Evolutionary conservation across 2,329 filamentous ascomycete genomes (phyloP).

Genomic region (Ophiocordyceps polyrhachis-furcata): DNA sequence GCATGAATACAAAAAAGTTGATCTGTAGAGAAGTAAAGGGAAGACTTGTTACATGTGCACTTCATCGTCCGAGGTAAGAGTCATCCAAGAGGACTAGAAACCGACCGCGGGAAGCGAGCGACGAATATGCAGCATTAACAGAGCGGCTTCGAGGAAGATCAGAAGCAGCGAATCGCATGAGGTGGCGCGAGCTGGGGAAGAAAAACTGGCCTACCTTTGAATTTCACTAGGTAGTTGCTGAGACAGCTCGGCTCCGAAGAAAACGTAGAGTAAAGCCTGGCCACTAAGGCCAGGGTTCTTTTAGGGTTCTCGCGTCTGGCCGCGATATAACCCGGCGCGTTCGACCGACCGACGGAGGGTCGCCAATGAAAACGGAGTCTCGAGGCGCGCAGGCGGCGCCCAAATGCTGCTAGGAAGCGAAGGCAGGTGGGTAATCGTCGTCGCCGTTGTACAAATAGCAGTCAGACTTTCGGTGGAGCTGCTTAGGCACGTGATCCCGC

Average conservation of each 20-base stretch:
- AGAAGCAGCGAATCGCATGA: background rate
- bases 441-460: background rate
- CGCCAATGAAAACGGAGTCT: background rate
- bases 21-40: background rate
- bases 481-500: background rate
- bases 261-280: background rate
- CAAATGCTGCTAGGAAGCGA: background rate
- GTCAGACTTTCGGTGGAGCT: background rate
- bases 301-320: background rate
- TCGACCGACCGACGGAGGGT: background rate
- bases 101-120: background rate
- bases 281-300: background rate
- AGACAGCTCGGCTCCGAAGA: background rate
- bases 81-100: background rate
- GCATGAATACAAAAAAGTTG: background rate
- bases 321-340: background rate
- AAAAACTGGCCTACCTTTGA: background rate
- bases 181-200: background rate
- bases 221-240: background rate
- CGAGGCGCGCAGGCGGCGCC: background rate
- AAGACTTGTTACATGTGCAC: background rate
- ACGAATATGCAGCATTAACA: background rate
- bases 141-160: background rate
- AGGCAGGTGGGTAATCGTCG: background rate
- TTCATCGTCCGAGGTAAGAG: background rate